Conservation (phyloP, 2,329 filamentous ascomycete genomes). For the Aspergillus versicolor region DNA sequence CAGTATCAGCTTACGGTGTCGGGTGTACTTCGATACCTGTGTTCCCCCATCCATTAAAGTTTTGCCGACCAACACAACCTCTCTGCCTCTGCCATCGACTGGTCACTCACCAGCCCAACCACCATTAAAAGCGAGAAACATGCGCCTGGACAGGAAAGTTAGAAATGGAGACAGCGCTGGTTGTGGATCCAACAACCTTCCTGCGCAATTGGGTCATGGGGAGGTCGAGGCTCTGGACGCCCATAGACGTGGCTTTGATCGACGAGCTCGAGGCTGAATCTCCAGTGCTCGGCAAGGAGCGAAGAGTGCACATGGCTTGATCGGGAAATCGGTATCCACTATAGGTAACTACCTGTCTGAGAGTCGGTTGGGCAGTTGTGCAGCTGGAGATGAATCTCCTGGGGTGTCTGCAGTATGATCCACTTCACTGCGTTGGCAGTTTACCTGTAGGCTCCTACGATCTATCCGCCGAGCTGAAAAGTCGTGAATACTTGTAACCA, state of each 20-base stretch:
- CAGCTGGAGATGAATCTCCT: neutral
- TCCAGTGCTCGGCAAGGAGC: neutral
- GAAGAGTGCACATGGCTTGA: neutral
- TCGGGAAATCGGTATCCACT: neutral
- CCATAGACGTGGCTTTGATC: neutral
- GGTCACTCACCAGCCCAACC: too few relatives aligned
- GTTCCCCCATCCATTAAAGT: neutral
- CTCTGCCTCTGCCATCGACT: too few relatives aligned
- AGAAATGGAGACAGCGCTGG: too few relatives aligned
- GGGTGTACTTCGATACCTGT: neutral
- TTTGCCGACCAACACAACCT: neutral
- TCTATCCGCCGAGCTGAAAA: too few relatives aligned
- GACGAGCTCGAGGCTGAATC: neutral
- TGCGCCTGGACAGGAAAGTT: too few relatives aligned
- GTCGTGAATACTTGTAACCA: too few relatives aligned
- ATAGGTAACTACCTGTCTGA: neutral
- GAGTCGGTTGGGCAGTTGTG: slow-evolving; percentile 1
- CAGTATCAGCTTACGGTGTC: neutral
- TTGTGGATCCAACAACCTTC: too few relatives aligned
- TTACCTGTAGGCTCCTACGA: too few relatives aligned
- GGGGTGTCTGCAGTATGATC: too few relatives aligned
- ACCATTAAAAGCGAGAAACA: too few relatives aligned
- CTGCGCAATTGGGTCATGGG: neutral
- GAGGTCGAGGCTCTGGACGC: neutral
- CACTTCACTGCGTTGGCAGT: too few relatives aligned